Evolutionary conservation across 73 alveolate genomes (phyloP).

Genomic region (Paramecium octaurelia): DNA sequence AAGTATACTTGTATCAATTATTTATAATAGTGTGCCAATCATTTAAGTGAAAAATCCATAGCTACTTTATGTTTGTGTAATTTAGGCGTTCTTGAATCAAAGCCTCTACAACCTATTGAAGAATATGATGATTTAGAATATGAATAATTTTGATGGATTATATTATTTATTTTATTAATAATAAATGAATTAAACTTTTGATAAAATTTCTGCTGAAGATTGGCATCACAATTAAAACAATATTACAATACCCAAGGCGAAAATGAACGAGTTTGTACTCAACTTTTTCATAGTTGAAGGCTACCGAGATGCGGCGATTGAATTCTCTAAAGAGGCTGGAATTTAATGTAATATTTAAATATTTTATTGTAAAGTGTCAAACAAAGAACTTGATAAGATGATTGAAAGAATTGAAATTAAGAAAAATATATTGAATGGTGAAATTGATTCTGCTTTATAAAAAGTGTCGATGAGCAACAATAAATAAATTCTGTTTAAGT

Average conservation of each 20-base stretch:
- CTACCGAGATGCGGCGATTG: constrained; percentile 36
- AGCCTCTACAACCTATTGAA: neutral
- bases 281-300: constrained; percentile 32
- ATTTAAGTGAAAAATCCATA: neutral
- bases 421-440: constrained; percentile 14
- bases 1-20: neutral
- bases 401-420: constrained; percentile 31
- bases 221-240: neutral
- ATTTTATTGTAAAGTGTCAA: neutral
- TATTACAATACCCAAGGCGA: neutral
- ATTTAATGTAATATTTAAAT: neutral
- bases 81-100: neutral
- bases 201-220: constrained; percentile 17
- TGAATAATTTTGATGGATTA: neutral
- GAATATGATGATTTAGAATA: neutral
- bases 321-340: constrained; percentile 7
- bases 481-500: neutral
- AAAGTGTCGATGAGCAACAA: neutral
- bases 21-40: neutral
- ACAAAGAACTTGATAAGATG: constrained; percentile 25
- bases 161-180: neutral
- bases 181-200: neutral
- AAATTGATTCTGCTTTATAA: constrained; percentile 14
- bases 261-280: constrained; percentile 23
- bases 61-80: neutral